Base-by-base conservation (phyloP, 2,329 filamentous ascomycete species). In the Fusarium irregulare region DNA sequence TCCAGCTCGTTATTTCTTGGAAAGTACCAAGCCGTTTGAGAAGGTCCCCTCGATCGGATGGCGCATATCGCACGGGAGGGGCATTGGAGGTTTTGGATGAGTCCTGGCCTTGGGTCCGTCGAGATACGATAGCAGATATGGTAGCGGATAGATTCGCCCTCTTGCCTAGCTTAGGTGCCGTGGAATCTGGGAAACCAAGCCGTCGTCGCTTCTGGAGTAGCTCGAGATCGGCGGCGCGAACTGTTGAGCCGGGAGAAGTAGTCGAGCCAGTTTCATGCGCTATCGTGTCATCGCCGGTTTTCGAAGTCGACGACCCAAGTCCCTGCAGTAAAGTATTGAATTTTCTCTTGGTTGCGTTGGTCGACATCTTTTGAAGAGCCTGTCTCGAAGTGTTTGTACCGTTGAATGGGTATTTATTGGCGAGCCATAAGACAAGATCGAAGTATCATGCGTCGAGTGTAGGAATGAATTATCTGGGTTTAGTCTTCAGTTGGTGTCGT, bases 1-100 rank as follows among this genome's bases (percentile, higher is more conserved):
- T 92, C 95, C 95, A 99, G 77, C 92, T 88, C 56, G 93, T 96
- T 49, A 98, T 90, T 72, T 95, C 93, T 76, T 95, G 92, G 77
- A 97, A 99, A 1, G 93, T 97, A 64, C 91, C 91, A 28, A 99
- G 84, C 25, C 96, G 85, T 73, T 87, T 89, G 13, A 98, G 85
- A 66, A 98, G 94, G 72, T 93, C 89, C 41, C 90, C 89, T 56
- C 96, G 92, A 78, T 96, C 94, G 82, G 91, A 92, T 0, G 96
- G 95, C 56, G 92, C 92, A 81, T 96, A 98, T 74, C 91, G 93
- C 2, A 92, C 81, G 4, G 75, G 77, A 23, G 76, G 71, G n/a
- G 77, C 73, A 40, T 70, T 74, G 23, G 49, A 55, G 21, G 51
- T 50, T 54, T 64, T 73, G 54, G 72, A 55, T 5, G 60, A 57